These are phyloP conservation scores for Alliaria petiolata DNA, from an alignment of 345 rosid species.

Conservation along the genomic window DNA sequence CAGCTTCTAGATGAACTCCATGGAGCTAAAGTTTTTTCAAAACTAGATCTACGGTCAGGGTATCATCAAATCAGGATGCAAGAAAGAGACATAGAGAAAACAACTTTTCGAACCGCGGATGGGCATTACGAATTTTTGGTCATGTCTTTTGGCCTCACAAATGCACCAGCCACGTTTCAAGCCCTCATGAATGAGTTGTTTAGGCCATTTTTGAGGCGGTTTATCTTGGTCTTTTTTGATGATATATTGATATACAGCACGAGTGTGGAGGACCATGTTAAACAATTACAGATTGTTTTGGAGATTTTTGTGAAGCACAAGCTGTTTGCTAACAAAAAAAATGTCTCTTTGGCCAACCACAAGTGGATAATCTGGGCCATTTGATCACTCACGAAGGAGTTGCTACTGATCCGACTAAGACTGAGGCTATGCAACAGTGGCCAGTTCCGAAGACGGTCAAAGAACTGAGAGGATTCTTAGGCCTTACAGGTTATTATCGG, in stretches of 20 bases:
- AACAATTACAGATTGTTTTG: background rate
- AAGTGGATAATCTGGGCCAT: background rate
- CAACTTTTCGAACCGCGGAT: background rate
- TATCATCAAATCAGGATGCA: background rate
- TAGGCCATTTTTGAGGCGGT: too few species aligned
- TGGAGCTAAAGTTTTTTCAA: background rate
- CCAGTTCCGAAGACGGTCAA: background rate
- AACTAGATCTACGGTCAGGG: background rate
- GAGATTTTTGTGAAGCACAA: background rate
- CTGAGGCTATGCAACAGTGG: background rate
- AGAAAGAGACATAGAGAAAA: background rate
- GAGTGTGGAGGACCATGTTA: too few species aligned
- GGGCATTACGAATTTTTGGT: background rate
- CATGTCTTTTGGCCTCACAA: background rate
- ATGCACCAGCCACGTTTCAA: background rate
- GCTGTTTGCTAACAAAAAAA: too few species aligned
- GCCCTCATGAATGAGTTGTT: too few species aligned
- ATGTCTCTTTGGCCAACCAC: background rate
- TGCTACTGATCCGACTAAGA: background rate
- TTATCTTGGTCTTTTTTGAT: too few species aligned
- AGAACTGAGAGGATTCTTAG: background rate
- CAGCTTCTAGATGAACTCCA: background rate
- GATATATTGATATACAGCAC: too few species aligned
- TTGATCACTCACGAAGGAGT: background rate
- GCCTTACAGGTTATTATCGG: background rate